Base-by-base conservation (phyloP, 169 alveolate species). In the Toxoplasma gondii region DNA sequence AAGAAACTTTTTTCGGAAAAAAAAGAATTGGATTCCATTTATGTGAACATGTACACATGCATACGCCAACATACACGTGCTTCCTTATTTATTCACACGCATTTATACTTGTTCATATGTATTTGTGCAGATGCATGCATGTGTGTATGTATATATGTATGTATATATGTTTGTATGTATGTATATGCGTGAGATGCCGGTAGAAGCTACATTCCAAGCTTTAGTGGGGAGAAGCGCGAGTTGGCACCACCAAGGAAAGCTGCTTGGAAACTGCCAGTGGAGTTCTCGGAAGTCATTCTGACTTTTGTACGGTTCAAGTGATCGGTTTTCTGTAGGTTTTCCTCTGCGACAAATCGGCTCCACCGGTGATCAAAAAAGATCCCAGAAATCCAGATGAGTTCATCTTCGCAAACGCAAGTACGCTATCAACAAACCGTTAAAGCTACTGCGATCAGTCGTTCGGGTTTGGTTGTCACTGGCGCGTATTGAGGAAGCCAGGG, bases 391-490 rank as follows among this genome's bases (percentile, higher is more conserved):
- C 90, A 22, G 41, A 82, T 39, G 90, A 82, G 36, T 82, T 82
- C 39, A 82, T 82, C 64, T 82, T 82, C 90, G 90, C 90, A 4
- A 82, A 82, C 67, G 90, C 90, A 38, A 49, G 90, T 82, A 43
- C 7, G 90, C 12, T 12, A 16, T 4, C 58, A n/a, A 7, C 58
- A 49, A 49, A 49, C 58, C 34, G 16, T 22, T 69, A 69, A 17
- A 29, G 7, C 5, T 69, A 7, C 82, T 29, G 34, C 82, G 19
- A 7, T 29, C 82, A 34, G 34, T 7, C 82, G 39, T 22, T 69
- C 2, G 34, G 5, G 43, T 9, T 17, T 34, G 16, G 7, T 45
- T 0, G 86, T 38, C n/a, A 1, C n/a, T 45, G 19, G 10, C 19
- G 34, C 19, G 5, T 69, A 69, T 9, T 31, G 82, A 4, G 34